Evolutionary conservation across 805 yeast genomes (phyloP).

Genomic region (Kodamaea nitidulidarum): DNA sequence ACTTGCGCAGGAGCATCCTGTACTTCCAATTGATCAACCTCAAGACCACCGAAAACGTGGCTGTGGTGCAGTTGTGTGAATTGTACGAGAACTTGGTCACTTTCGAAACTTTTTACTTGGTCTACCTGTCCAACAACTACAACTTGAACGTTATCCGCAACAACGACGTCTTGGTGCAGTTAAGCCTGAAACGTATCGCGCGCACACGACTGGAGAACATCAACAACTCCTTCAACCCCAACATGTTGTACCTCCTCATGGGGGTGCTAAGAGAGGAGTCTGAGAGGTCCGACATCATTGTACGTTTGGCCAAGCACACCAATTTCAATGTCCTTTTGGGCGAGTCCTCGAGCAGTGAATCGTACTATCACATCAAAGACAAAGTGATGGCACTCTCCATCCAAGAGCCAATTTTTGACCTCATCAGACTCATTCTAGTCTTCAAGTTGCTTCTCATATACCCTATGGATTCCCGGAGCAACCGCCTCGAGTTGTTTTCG

Average conservation of each 20-base stretch:
- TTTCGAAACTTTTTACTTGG: constrained; percentile 21
- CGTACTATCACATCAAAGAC: constrained; percentile 8
- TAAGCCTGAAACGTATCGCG: constrained; percentile 8
- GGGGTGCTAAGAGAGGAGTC: constrained; percentile 8
- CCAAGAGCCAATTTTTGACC: constrained; percentile 12
- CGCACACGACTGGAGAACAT: constrained; percentile 8
- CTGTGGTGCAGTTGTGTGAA: constrained; percentile 24
- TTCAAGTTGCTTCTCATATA: constrained; percentile 22
- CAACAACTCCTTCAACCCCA: constrained; percentile 11
- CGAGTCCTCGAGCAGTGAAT: not conserved
- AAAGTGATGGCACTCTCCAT: constrained; percentile 5
- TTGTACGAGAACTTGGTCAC: constrained; percentile 28
- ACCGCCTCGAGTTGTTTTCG: constrained; percentile 17
- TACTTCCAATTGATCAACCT: constrained; percentile 29
- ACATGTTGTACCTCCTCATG: constrained; percentile 10
- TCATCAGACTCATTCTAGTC: constrained; percentile 15
- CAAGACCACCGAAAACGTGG: constrained; percentile 18
- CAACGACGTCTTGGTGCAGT: constrained; percentile 13
- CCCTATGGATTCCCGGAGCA: constrained; percentile 14
- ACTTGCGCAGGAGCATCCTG: constrained; percentile 27
- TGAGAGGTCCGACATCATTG: constrained; percentile 2
- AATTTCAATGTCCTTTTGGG: constrained; percentile 11
- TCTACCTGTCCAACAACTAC: constrained; percentile 15
- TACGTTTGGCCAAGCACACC: constrained; percentile 9
- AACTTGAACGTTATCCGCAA: constrained; percentile 12